These are phyloP conservation scores for Purpureocillium takamizusanense DNA, from an alignment of 2,329 filamentous ascomycete genomes.

Conservation along the genomic window DNA sequence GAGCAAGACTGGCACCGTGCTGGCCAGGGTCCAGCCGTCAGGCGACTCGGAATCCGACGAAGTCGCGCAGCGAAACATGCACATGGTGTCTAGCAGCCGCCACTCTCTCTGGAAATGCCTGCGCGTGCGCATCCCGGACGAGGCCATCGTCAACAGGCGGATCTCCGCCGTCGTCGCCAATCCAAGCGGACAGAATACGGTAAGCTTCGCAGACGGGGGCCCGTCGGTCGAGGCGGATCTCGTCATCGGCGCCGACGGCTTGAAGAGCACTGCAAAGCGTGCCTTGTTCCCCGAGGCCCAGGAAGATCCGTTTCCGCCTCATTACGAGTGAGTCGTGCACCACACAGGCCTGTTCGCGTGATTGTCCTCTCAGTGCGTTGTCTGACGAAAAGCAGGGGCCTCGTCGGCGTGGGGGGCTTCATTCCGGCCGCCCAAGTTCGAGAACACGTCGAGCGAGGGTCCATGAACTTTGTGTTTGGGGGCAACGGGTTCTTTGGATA, in stretches of 20 bases:
- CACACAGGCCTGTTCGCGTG: too few relatives aligned
- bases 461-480: conserved; percentile 13
- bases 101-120: conserved; percentile 14
- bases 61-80: conserved; percentile 3
- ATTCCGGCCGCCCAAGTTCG: conserved; percentile 6
- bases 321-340: conserved; percentile 12
- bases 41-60: background rate
- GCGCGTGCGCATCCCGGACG: conserved; percentile 11
- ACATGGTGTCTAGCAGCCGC: conserved; percentile 13
- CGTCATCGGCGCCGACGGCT: conserved; percentile 16
- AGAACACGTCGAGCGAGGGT: conserved; percentile 9
- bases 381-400: conserved; percentile 5
- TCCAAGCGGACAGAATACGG: conserved; percentile 7
- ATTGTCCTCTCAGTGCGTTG: too few relatives aligned
- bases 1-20: conserved; percentile 12
- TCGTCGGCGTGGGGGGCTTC: conserved; percentile 13
- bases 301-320: conserved; percentile 12
- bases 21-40: conserved; percentile 10
- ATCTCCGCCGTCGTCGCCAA: conserved; percentile 10
- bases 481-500: conserved; percentile 15
- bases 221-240: conserved; percentile 12
- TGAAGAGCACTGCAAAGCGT: conserved; percentile 10
- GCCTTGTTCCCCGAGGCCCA: conserved; percentile 12
- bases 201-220: conserved; percentile 13
- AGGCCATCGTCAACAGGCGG: conserved; percentile 11